Evolutionary conservation across 2,329 filamentous ascomycete genomes (phyloP).

Genomic region (Calonectria hawksworthii): DNA sequence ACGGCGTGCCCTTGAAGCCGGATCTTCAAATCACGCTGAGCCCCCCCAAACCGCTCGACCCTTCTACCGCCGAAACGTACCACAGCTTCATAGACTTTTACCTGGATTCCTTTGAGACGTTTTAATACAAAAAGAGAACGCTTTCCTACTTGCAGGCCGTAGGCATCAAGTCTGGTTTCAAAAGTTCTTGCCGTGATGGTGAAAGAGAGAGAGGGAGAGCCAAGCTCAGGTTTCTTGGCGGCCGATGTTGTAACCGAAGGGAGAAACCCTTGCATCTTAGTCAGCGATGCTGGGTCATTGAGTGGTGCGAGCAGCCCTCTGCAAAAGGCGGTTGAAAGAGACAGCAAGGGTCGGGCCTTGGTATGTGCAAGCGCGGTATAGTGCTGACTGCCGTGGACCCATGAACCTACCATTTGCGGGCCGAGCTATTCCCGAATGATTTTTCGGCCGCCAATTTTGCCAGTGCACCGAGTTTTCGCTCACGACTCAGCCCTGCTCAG

Average conservation of each 20-base stretch:
- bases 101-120: constrained; percentile 33
- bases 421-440: not conserved
- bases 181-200: not conserved
- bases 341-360: not conserved
- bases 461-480: not conserved
- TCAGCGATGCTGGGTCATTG: not conserved
- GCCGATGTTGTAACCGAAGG: not conserved
- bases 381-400: not conserved
- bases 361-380: not conserved
- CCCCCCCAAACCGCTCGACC: constrained; percentile 46
- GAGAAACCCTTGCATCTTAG: not conserved
- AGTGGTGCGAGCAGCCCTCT: too few relatives aligned
- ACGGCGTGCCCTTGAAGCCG: constrained; percentile 48
- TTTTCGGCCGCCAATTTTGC: not conserved
- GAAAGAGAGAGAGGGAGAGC: too few relatives aligned
- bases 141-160: not conserved
- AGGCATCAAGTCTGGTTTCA: not conserved
- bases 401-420: not conserved
- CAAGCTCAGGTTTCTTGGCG: not conserved
- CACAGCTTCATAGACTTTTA: constrained; percentile 52
- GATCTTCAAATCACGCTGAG: constrained; percentile 47
- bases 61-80: constrained; percentile 48
- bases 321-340: not conserved
- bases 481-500: not conserved
- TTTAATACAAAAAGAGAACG: constrained; percentile 1